A percentile compares a stretch with the other conserved stretches of the same genome.
Conservation (phyloP, 495 filamentous ascomycete genomes). For the Trichoderma reesei region DNA sequence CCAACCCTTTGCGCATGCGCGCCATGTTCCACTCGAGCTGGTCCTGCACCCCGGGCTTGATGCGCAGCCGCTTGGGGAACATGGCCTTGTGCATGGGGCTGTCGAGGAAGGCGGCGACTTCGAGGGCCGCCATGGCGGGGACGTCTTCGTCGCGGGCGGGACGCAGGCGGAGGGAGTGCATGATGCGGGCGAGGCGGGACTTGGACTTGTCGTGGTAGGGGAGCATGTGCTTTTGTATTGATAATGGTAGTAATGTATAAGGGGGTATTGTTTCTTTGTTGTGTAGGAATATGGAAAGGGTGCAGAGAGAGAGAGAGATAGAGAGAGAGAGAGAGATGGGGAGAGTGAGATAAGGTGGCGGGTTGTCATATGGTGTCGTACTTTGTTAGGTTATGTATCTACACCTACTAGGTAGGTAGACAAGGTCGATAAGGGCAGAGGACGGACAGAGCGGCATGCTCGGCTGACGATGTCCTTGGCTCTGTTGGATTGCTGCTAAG, state of each 20-base stretch:
- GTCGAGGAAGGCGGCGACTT: conserved; percentile 9
- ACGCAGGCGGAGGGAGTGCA: conserved; percentile 3
- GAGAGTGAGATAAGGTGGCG: neutral
- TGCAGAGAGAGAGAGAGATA: neutral
- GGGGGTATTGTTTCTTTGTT: neutral
- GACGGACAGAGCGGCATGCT: too few relatives aligned
- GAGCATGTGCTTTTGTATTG: neutral
- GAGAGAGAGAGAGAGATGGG: neutral
- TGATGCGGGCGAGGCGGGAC: neutral
- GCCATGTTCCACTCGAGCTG: neutral
- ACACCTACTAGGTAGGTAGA: too few relatives aligned
- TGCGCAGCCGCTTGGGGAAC: conserved; percentile 7
- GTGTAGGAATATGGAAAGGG: neutral
- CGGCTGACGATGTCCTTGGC: too few relatives aligned
- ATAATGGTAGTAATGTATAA: neutral
- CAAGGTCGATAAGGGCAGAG: too few relatives aligned
- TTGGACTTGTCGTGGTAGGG: neutral
- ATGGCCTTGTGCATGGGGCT: conserved; percentile 8
- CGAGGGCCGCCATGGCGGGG: conserved; percentile 5
- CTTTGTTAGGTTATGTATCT: too few relatives aligned
- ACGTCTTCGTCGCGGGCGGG: conserved; percentile 7
- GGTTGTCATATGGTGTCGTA: neutral
- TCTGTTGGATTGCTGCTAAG: too few relatives aligned
- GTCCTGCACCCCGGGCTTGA: conserved; percentile 2
- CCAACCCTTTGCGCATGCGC: conserved; percentile 2